Evolutionary conservation across 306 rosid species (phyloP).

Genomic region (Geum urbanum): DNA sequence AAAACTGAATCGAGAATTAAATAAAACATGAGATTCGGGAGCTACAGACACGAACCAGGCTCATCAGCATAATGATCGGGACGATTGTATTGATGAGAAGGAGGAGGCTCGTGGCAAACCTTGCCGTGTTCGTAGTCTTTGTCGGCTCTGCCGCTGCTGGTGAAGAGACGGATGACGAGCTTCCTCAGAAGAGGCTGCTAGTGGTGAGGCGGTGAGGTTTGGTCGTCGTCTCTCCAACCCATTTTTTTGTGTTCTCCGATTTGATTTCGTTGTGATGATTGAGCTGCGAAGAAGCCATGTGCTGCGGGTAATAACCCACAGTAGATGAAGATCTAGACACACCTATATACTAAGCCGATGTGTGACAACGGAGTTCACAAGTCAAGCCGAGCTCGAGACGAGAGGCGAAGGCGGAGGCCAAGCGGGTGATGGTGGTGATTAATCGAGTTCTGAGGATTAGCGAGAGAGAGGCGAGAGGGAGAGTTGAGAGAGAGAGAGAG

Average conservation of each 20-base stretch:
- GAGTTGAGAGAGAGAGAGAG: too few species aligned
- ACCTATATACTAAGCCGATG: too few species aligned
- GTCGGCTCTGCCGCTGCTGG: constrained; percentile 39
- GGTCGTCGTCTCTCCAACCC: constrained; percentile 48
- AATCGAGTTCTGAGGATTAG: too few species aligned
- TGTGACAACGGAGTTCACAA: too few species aligned
- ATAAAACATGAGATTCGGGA: not conserved
- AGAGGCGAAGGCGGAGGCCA: too few species aligned
- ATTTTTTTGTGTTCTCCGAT: constrained; percentile 5
- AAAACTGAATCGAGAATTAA: constrained; percentile 6
- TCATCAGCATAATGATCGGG: constrained; percentile 39
- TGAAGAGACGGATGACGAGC: constrained; percentile 49
- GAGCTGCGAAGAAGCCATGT: not conserved
- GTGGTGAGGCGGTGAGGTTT: constrained; percentile 26
- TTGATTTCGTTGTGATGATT: not conserved
- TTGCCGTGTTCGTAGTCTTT: constrained; percentile 55
- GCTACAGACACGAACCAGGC: constrained; percentile 37
- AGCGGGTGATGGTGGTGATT: too few species aligned
- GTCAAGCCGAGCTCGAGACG: too few species aligned
- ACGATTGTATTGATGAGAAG: constrained; percentile 27
- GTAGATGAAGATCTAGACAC: too few species aligned
- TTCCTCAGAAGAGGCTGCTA: constrained; percentile 57
- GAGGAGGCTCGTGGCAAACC: constrained; percentile 45
- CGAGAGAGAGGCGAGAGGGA: too few species aligned
- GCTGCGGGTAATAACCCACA: not conserved